A percentile compares a stretch with the other conserved stretches of the same genome.
These are phyloP conservation scores for Capronia americana DNA, from an alignment of 2,329 filamentous ascomycete genomes.

Conservation along the genomic window DNA sequence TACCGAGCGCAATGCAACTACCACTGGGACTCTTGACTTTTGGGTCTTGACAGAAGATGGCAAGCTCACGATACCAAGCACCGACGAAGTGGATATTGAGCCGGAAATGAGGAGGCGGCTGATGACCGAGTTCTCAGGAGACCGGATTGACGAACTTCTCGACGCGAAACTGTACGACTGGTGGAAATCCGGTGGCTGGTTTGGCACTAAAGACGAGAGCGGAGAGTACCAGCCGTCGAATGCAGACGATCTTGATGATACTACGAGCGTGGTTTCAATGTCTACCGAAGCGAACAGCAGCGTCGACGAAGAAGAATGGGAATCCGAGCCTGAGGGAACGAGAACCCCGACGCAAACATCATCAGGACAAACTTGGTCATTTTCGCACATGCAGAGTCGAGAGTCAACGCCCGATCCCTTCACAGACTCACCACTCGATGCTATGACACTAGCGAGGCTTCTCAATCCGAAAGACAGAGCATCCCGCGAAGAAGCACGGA, in stretches of 20 bases:
- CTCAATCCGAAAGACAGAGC: conserved; percentile 80
- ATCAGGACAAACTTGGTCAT: conserved; percentile 49
- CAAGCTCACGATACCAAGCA: conserved; percentile 61
- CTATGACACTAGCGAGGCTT: conserved; percentile 75
- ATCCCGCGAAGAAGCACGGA: conserved; percentile 78
- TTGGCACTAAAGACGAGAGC: conserved; percentile 80
- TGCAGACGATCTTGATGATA: conserved; percentile 69
- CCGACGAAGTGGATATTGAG: conserved; percentile 79
- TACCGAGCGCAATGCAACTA: conserved; percentile 34
- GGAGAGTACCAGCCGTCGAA: conserved; percentile 72
- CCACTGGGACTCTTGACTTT: conserved; percentile 54
- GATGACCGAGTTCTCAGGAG: conserved; percentile 43
- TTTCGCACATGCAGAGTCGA: conserved; percentile 29
- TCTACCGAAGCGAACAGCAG: conserved; percentile 55
- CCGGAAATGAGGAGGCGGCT: conserved; percentile 73
- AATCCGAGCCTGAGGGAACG: conserved; percentile 57
- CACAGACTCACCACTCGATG: conserved; percentile 70
- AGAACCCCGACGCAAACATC: conserved; percentile 76
- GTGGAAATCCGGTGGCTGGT: conserved; percentile 84
- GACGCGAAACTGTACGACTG: conserved; percentile 79
- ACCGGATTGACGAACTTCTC: conserved; percentile 65
- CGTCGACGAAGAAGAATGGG: conserved; percentile 57
- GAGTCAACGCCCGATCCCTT: conserved; percentile 52
- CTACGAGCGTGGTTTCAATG: conserved; percentile 79
- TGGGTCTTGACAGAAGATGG: conserved; percentile 62